Evolutionary conservation across 169 alveolate genomes (phyloP), one percentile per base, ranked within the genome.

Genomic region (Theileria annulata): DNA sequence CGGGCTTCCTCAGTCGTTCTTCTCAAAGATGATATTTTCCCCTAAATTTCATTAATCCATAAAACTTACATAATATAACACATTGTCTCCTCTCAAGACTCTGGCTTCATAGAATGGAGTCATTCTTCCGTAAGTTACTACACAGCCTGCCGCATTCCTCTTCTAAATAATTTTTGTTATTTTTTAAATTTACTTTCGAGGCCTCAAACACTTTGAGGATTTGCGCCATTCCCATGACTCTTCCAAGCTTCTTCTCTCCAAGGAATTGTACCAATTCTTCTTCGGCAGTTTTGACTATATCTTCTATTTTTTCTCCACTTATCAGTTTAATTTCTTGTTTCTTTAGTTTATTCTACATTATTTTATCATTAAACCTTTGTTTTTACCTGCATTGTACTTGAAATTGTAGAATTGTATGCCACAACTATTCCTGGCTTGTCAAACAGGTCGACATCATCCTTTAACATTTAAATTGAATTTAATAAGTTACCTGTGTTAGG

Each of bases 121-220:
- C 31, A 84, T 71, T 13, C 60, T 59, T 28, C 90, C 90, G 1
- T 21, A 74, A 9, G 62, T n/a, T 17, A 84, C 87, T 2, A 77
- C 85, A 62, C 86, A 84, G 0, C 90, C 90, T 15, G 87, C 90
- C 33, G 84, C 87, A 33, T 77, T 84, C 33, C 66, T 23, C 23
- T 59, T 72, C 87, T 75, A 63, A n/a, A 5, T 25, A 23, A 28
- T 62, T 25, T 23, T 62, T n/a, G 13, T 6, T 21, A 27, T 19
- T n/a, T 15, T 23, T 62, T 3, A n/a, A 23, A 31, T 0, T 62
- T 23, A 80, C 87, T 76, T 81, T 68, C n/a, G 69, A 67, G 0
- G 87, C 90, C 37, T 72, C 77, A 33, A 76, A 76, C 30, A 84
- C 78, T 80, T 84, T 76, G 15, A 68, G 66, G 0, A 84, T 76